Percentiles rank a stretch among this genome's conserved stretches.
Conservation (phyloP, 495 filamentous ascomycete species). For the Penicillium tannophilum region DNA sequence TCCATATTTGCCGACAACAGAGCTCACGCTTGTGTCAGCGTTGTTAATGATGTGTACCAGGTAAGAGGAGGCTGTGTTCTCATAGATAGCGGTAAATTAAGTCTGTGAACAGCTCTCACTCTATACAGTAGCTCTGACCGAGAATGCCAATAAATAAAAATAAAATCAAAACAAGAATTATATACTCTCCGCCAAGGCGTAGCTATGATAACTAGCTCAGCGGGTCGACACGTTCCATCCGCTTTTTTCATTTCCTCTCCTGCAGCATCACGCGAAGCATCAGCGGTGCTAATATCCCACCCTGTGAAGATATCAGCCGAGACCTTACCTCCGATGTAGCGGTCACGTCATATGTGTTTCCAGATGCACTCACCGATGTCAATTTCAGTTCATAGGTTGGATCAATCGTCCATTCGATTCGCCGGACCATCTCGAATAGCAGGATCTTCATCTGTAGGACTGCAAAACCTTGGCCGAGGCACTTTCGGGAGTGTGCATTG, state of each 20-base stretch:
- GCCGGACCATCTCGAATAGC: conserved; percentile 34
- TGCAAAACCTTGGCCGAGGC: conserved; percentile 40
- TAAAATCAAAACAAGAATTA: no score
- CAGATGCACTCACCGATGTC: conserved; percentile 4
- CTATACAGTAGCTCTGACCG: not conserved
- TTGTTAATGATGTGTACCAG: not conserved
- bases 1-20: conserved; percentile 9
- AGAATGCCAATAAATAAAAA: not conserved
- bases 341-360: not conserved
- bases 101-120: not conserved
- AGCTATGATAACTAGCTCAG: not conserved
- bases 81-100: conserved; percentile 3
- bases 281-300: conserved; percentile 7
- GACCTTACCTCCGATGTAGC: not conserved
- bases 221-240: not conserved
- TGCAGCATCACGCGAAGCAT: conserved; percentile 5
- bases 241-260: not conserved
- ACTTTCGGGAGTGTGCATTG: conserved; percentile 36
- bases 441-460: conserved; percentile 37
- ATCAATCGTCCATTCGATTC: conserved; percentile 33
- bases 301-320: conserved; percentile 8
- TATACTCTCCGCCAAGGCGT: not conserved
- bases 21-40: not conserved
- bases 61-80: not conserved
- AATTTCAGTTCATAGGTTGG: conserved; percentile 33